Percentiles rank a stretch among this genome's conserved stretches.
phyloP scores from a whole-genome alignment of 208 protist genomes.

The Leishmania guyanensis region DNA sequence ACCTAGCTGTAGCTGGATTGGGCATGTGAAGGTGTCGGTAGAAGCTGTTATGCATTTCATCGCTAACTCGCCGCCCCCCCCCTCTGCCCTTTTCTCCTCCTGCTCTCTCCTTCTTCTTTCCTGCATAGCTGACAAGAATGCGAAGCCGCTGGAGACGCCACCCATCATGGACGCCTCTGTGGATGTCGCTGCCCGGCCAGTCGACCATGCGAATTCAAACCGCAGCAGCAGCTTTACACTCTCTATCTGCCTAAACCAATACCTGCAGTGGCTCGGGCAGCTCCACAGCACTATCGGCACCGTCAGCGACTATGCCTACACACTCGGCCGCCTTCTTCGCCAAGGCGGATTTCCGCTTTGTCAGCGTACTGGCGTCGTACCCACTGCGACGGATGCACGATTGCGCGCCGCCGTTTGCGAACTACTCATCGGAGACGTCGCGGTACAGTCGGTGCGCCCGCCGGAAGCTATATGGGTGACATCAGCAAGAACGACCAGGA shows the following conservation, averaged over 20 bases:
- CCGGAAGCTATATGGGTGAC: not conserved
- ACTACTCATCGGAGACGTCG: constrained; percentile 16
- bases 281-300: constrained; percentile 20
- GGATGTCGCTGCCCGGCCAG: not conserved
- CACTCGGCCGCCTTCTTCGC: constrained; percentile 20
- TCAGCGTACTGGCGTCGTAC: constrained; percentile 13
- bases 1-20: not conserved
- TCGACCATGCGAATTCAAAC: not conserved
- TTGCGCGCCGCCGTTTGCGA: constrained; percentile 21
- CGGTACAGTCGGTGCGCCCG: not conserved
- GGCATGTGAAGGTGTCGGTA: not conserved
- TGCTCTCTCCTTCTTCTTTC: not conserved
- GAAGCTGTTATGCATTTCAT: not conserved
- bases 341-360: constrained; percentile 27
- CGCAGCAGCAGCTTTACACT: not conserved
- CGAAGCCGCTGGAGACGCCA: not conserved
- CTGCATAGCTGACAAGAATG: not conserved
- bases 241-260: constrained; percentile 18
- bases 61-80: not conserved
- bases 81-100: not conserved
- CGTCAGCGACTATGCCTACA: constrained; percentile 36
- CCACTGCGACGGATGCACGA: constrained; percentile 3
- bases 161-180: constrained; percentile 1
- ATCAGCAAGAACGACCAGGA: not conserved
- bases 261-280: constrained; percentile 27